Evolutionary conservation across 148 eudicot genomes (phyloP), one percentile per base, ranked within the genome.

Genomic region (Heliamphora exappendiculata): DNA sequence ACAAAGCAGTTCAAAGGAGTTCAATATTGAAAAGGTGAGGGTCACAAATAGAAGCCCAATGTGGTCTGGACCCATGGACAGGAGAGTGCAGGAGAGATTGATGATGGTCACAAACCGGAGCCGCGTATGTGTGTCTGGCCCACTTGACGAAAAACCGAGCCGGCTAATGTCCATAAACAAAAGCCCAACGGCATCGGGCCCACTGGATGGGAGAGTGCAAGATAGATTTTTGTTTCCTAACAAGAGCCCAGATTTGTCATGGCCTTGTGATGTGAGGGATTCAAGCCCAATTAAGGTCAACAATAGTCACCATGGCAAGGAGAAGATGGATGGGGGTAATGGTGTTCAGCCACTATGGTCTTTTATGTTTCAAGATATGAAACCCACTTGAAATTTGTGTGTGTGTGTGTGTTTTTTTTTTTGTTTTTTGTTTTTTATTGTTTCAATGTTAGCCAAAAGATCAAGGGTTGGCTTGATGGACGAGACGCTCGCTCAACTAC

Each of bases 321-420:
- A 20, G 19, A 80, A 65, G 58, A 60, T 67, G 22, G 72, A n/a
- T 31, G 79, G 19, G 70, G 72, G 51, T 10, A 22, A 73, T 77
- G 80, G 22, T 7, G 65, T 67, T 55, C 75, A 49, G 7, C 76
- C 88, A 31, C 72, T 82, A 1, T 85, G 88, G 88, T 85, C 88
- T 37, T 42, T 82, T 5, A 82, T 85, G 88, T 85, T 85, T 80
- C 84, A 82, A 69, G 85, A 82, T 73, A 51, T 85, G 78, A 85
- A 85, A 70, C 88, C 88, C 47, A 82, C 86, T 37, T 85, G 73
- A 78, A 45, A 39, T 66, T n/a, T 39, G 29, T 0, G 16, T 37
- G n/a, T n/a, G n/a, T n/a, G n/a, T n/a, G n/a, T n/a, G n/a, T n/a
- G n/a, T n/a, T n/a, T n/a, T n/a, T n/a, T n/a, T n/a, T n/a, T n/a